phyloP scores from a whole-genome alignment of 2,329 filamentous ascomycete species.

The Penicillium janthinellum region DNA sequence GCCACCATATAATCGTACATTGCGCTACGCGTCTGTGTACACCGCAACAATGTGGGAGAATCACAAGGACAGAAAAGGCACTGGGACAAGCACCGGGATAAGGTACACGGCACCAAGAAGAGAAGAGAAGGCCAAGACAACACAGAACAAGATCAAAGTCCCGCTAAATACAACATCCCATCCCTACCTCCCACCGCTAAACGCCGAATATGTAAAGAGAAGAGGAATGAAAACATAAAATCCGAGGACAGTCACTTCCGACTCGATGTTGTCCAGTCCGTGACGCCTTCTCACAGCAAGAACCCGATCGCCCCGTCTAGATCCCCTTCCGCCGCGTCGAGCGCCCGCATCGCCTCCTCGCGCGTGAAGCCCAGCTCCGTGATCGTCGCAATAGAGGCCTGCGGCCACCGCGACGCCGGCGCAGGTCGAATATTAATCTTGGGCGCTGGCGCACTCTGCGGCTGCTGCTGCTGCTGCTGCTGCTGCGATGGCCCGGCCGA shows the following conservation, averaged over 20 bases:
- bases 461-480: slow-evolving; percentile 13
- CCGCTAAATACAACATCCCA: slow-evolving; percentile 27
- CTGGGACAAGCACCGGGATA: background rate
- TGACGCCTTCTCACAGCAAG: slow-evolving; percentile 55
- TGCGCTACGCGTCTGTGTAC: slow-evolving; percentile 14
- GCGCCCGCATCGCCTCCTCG: slow-evolving; percentile 74
- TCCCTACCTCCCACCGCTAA: slow-evolving; percentile 6
- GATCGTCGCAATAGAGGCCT: slow-evolving; percentile 73
- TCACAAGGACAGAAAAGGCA: background rate
- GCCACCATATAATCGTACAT: slow-evolving; percentile 19
- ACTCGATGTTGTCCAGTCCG: background rate
- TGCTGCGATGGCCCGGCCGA: slow-evolving; percentile 4
- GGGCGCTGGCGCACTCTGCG: slow-evolving; percentile 15
- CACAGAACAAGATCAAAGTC: slow-evolving; percentile 4
- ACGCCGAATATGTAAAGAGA: slow-evolving; percentile 14
- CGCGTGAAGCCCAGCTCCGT: slow-evolving; percentile 75
- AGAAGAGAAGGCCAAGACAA: background rate
- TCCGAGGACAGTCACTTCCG: background rate
- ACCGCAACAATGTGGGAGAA: background rate
- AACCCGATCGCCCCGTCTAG: slow-evolving; percentile 85
- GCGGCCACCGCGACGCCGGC: slow-evolving; percentile 48
- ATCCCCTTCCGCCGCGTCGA: slow-evolving; percentile 82
- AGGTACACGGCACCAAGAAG: background rate
- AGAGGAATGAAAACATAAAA: background rate
- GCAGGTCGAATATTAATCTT: slow-evolving; percentile 33